Evolutionary conservation across 352 stramenopile genomes (phyloP).

Genomic region (Peronosclerospora sorghi): DNA sequence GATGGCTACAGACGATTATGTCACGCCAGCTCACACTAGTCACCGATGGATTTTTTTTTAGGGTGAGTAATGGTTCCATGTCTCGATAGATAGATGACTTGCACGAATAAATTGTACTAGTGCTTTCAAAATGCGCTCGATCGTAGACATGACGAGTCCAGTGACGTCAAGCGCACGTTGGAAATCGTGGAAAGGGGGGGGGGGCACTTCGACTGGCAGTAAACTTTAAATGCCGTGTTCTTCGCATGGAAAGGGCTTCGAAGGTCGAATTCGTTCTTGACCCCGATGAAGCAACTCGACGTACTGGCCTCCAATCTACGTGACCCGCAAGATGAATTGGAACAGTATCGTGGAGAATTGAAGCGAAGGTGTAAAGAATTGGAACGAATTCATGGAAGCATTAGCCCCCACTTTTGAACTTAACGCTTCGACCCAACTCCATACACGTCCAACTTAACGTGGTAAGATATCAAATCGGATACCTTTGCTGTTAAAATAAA

Average conservation of each 20-base stretch:
- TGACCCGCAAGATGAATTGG: conserved; percentile 3
- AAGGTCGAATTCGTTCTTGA: conserved; percentile 12
- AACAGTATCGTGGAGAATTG: neutral
- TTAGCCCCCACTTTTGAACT: neutral
- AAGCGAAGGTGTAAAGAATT: too few relatives aligned
- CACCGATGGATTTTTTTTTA: conserved; percentile 2
- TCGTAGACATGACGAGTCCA: neutral
- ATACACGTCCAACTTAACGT: neutral
- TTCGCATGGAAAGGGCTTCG: neutral
- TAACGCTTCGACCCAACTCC: neutral
- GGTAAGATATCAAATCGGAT: neutral
- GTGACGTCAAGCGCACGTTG: conserved; percentile 5
- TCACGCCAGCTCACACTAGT: conserved; percentile 8
- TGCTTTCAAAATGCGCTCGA: conserved; percentile 11
- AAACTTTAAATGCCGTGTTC: conserved; percentile 1
- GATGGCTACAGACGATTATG: conserved; percentile 3
- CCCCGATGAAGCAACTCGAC: conserved; percentile 11
- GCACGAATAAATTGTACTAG: neutral
- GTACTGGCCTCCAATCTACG: conserved; percentile 6
- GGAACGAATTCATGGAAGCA: neutral
- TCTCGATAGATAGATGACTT: neutral
- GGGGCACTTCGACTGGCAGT: conserved; percentile 2
- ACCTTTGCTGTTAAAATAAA: neutral
- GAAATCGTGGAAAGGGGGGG: neutral
- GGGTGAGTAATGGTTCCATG: neutral